Evolutionary conservation across 148 eudicot genomes (phyloP).

Genomic region (Bassia scoparia): DNA sequence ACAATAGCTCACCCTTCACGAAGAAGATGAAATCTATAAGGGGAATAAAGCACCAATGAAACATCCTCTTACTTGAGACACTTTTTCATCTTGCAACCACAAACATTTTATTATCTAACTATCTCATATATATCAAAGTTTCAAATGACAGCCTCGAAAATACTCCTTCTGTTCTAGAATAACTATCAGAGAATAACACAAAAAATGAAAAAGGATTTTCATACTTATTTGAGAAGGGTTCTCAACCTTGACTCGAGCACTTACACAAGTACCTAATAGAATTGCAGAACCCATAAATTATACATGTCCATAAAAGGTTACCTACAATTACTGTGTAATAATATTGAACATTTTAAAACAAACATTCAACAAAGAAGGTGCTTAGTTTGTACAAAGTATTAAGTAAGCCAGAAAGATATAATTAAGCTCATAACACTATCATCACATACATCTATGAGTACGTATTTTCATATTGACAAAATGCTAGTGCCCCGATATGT

Average conservation of each 20-base stretch:
- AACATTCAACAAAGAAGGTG: not conserved
- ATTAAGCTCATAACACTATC: not conserved
- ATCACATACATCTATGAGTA: not conserved
- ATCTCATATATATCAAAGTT: too few relatives aligned
- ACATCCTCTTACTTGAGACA: not conserved
- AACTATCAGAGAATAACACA: too few relatives aligned
- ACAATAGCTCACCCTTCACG: slow-evolving; percentile 64
- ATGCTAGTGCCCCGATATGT: not conserved
- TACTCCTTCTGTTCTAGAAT: too few relatives aligned
- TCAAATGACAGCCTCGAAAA: too few relatives aligned
- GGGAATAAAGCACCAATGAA: not conserved
- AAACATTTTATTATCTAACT: too few relatives aligned
- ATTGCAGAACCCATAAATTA: too few relatives aligned
- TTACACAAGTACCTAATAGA: too few relatives aligned
- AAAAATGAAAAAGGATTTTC: too few relatives aligned
- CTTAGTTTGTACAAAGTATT: too few relatives aligned
- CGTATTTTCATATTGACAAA: not conserved
- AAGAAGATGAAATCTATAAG: slow-evolving; percentile 35
- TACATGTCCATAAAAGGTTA: too few relatives aligned
- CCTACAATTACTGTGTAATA: not conserved
- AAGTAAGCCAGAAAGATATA: not conserved
- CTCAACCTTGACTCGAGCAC: too few relatives aligned
- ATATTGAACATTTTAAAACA: not conserved
- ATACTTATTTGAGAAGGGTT: too few relatives aligned
- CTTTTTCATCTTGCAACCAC: not conserved